A percentile compares a stretch with the other conserved stretches of the same genome.
Conservation (phyloP, 176 grass and related monocot genomes). For the Aegilops umbellulata region DNA sequence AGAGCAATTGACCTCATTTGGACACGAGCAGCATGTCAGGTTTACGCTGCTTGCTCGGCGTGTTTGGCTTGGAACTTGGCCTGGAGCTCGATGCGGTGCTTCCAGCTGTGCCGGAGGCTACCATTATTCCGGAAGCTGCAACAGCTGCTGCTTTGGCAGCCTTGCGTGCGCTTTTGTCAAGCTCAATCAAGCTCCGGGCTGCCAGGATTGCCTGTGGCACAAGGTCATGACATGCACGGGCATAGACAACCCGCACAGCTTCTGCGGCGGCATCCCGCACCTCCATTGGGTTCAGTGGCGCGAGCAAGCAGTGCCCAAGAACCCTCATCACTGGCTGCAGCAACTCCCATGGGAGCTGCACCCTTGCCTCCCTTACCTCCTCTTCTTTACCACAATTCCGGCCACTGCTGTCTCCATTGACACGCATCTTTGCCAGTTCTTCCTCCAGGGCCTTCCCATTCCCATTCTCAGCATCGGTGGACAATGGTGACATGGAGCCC, state of each 20-base stretch:
- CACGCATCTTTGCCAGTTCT: conserved; percentile 21
- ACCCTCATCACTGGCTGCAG: conserved; percentile 91
- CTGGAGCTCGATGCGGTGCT: conserved; percentile 44
- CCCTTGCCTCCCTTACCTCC: conserved; percentile 53
- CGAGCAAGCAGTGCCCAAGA: conserved; percentile 88
- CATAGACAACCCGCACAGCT: conserved; percentile 80
- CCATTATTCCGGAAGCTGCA: not conserved
- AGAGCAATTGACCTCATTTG: conserved; percentile 52
- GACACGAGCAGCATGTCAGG: conserved; percentile 59
- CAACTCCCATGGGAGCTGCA: conserved; percentile 90
- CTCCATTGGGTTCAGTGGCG: conserved; percentile 66
- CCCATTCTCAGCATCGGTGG: conserved; percentile 50
- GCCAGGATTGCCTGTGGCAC: conserved; percentile 88
- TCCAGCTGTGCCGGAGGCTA: conserved; percentile 28
- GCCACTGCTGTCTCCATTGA: conserved; percentile 33
- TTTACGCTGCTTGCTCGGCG: conserved; percentile 78
- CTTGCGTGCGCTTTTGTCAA: conserved; percentile 77
- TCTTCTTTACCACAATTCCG: conserved; percentile 36
- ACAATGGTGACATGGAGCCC: conserved; percentile 42
- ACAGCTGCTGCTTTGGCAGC: conserved; percentile 32
- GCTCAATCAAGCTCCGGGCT: conserved; percentile 83
- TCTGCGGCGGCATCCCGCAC: conserved; percentile 69
- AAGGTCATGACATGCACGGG: conserved; percentile 82
- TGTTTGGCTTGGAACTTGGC: conserved; percentile 78
- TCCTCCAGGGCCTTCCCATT: conserved; percentile 49